Base-by-base conservation (phyloP, 805 yeast species). In the Monosporozyma aquatica region DNA sequence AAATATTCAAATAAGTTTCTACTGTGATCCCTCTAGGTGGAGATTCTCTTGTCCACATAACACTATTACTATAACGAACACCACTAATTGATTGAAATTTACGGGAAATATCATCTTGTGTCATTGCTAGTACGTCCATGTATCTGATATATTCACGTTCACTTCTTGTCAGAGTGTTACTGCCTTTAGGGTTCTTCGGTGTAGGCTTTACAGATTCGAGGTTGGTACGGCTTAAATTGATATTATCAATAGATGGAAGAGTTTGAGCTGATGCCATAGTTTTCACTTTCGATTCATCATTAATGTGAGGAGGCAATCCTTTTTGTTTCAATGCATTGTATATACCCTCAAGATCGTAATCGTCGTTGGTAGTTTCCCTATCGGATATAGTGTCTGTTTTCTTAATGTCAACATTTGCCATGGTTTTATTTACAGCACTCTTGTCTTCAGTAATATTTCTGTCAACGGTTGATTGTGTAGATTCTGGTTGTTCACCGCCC, bases 1-100 rank as follows among this genome's bases (percentile, higher is more conserved):
- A 27, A 22, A 38, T 21, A 3, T 24, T 22, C 13, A 38, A 29
- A 38, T 38, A 38, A n/a, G 26, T 38, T 26, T 38, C 25, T n/a
- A 29, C 20, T 9, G 41, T 38, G 7, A 29, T 25, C 3, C 35
- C 34, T 5, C 20, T 18, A 11, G 26, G 18, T 4, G 35, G 34
- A 6, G 24, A n/a, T 3, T 38, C 41, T 28, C 30, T 30, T 4
- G 41, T 29, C 41, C 41, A 38, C 41, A 38, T 38, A 8, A 38
- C 29, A 22, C 35, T 27, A 24, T 28, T 20, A 15, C 21, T 17
- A 22, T 20, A 38, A 10, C 22, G 15, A 24, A 38, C 25, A 20
- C 25, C 29, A 14, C 41, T 37, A 5, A 28, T 29, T 3, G 17
- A 15, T 4, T 38, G 15, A 8, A 38, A 4, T 10, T 22, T 38